These are phyloP conservation scores for Lasiosphaeria ovina DNA, from an alignment of 495 filamentous ascomycete genomes.

Conservation along the genomic window DNA sequence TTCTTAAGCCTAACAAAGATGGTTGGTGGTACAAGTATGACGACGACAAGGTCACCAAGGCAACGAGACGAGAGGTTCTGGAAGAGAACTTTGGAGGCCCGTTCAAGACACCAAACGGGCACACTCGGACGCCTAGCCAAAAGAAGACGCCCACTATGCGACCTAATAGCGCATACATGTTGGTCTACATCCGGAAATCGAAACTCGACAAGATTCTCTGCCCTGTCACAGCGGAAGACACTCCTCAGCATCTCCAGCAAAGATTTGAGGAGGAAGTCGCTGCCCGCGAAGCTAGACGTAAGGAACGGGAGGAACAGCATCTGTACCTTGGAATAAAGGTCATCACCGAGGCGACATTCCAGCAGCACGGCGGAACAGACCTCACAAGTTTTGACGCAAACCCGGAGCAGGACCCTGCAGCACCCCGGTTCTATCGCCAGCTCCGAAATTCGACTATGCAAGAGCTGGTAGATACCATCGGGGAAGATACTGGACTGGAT, in stretches of 20 bases:
- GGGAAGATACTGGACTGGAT: slow-evolving; percentile 62
- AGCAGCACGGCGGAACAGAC: slow-evolving; percentile 79
- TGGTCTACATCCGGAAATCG: slow-evolving; percentile 93
- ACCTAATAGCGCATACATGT: slow-evolving; percentile 84
- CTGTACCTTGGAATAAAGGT: slow-evolving; percentile 82
- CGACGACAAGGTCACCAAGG: slow-evolving; percentile 92
- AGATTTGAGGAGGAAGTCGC: slow-evolving; percentile 80
- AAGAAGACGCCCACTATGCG: slow-evolving; percentile 52
- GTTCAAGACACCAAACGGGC: slow-evolving; percentile 58
- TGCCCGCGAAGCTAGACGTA: slow-evolving; percentile 65
- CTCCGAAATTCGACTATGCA: slow-evolving; percentile 69
- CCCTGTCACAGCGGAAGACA: slow-evolving; percentile 69
- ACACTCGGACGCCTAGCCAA: slow-evolving; percentile 31
- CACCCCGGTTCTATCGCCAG: slow-evolving; percentile 64
- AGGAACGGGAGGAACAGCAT: slow-evolving; percentile 91
- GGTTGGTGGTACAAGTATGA: slow-evolving; percentile 97
- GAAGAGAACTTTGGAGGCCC: slow-evolving; percentile 98
- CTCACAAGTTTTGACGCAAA: slow-evolving; percentile 66
- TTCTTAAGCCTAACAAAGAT: slow-evolving; percentile 87
- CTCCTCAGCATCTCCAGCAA: slow-evolving; percentile 76
- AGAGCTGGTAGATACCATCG: slow-evolving; percentile 68
- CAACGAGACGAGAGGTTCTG: slow-evolving; percentile 84
- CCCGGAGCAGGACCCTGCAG: slow-evolving; percentile 53
- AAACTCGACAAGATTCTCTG: slow-evolving; percentile 76
- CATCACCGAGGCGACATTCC: slow-evolving; percentile 76